Base-by-base conservation (phyloP, 192 early-diverging fungal species). In the Coemansia sp. region DNA sequence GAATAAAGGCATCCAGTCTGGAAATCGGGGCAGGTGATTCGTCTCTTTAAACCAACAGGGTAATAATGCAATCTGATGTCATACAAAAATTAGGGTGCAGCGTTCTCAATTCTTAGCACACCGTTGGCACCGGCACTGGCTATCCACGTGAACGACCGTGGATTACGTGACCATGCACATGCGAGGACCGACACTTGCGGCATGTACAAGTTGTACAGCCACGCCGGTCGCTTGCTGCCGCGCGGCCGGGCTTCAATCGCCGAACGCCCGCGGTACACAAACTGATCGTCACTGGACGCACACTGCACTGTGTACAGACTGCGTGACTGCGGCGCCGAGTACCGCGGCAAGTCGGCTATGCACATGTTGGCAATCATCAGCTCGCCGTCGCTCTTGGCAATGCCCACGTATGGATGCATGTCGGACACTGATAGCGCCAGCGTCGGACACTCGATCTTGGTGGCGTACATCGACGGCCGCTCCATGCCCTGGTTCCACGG, bases 121-220 rank as follows among this genome's bases (percentile, higher is more conserved):
- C 77, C 77, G 21, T 47, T 47, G 17, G 72, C 65, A 2, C 51
- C 45, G 5, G 66, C 65, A 27, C 62, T 71, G 53, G 68, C 77
- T 5, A 80, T 55, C 77, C 77, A 80, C 7, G 45, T 21, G 0
- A 67, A 38, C 51, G 77, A 62, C 2, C 19, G 6, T 1, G 72
- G 65, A 47, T 71, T 72, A 14, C 69, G 32, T 7, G 77, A 74
- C 77, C 77, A 80, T n/a, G 58, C 72, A n/a, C 62, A 63, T 0
- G 65, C 58, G 35, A 62, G 43, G 27, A 80, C 58, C 1, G 68
- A 65, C 9, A 71, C 58, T n/a, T 74, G 58, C 9, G 68, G 62
- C 35, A 68, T 68, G 25, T 37, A 66, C 9, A 74, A 2, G 14
- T 25, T 24, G 47, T 37, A 55, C 23, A 51, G 22, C 27, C 7